Base-by-base conservation (phyloP, 805 yeast species). In the Candida nitratophila region DNA sequence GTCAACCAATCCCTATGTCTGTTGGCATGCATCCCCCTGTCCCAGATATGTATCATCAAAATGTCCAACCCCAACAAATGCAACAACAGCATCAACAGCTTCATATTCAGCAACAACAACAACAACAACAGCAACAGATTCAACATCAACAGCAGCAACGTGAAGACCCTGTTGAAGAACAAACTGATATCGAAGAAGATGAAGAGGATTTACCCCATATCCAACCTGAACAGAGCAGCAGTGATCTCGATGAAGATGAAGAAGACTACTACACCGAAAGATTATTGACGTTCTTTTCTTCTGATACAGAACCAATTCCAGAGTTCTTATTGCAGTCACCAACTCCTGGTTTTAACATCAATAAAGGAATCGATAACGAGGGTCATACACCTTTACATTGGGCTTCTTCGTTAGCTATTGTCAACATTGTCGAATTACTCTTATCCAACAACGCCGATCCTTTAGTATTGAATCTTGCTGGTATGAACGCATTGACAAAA, bases 331-430 rank as follows among this genome's bases (percentile, higher is more conserved):
- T 69, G 27, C 64, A 24, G 6, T 10, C 69, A 42, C 84, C 86
- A 6, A 90, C 91, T 1, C 64, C 68, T 32, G 76, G 78, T 52
- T 77, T 83, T 46, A 75, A 81, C 51, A 75, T 83, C 42, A 78
- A 83, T 56, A 82, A 75, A 47, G 72, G 82, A 2, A 79, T 86
- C 19, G 95, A 86, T 54, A 79, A 79, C 47, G 93, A 86, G 51
- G 91, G 91, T 0, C 89, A 86, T 55, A 81, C 90, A 0, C 77
- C 89, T 1, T 68, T 86, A 43, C 95, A 86, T 59, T 86, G 95
- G 95, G 93, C 95, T 0, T 74, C 87, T 27, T 82, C 93, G 0
- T 75, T 86, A 79, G 91, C 86, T 1, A 76, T 81, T 47, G 56
- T 74, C n/a, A 70, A 73, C 7, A 68, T 84, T 47, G 72, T 83